These are phyloP conservation scores for Dactylellina cionopaga DNA, from an alignment of 2,329 filamentous ascomycete species.

Conservation along the genomic window DNA sequence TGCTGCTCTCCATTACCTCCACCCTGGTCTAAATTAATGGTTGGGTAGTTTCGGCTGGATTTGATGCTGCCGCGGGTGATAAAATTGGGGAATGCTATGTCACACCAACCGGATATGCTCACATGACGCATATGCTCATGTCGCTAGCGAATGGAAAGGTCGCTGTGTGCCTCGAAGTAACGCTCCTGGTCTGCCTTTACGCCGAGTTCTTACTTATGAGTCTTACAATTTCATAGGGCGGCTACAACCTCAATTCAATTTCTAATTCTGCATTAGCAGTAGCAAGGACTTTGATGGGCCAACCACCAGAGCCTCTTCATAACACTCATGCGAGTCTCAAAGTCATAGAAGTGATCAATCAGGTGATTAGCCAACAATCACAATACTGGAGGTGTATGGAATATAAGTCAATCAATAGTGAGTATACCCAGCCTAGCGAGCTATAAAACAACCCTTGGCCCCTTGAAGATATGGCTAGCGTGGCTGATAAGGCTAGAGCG, in stretches of 20 bases:
- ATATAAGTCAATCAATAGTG: conserved; percentile 47
- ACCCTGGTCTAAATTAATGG: conserved; percentile 1
- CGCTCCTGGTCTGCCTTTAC: not conserved
- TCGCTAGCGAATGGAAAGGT: conserved; percentile 88
- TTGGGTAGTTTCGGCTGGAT: conserved; percentile 80
- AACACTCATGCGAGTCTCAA: conserved; percentile 64
- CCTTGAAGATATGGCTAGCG: not conserved
- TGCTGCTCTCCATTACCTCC: conserved; percentile 35
- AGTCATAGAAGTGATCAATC: conserved; percentile 68
- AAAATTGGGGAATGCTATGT: conserved; percentile 93
- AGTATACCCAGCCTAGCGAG: not conserved
- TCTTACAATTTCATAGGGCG: conserved; percentile 66
- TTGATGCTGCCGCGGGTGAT: conserved; percentile 94
- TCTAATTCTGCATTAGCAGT: conserved; percentile 92
- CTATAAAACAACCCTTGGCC: not conserved
- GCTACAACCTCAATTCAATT: conserved; percentile 93
- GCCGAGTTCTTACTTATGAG: not conserved
- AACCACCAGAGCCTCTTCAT: conserved; percentile 76
- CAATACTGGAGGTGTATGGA: conserved; percentile 36
- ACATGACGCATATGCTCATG: conserved; percentile 99
- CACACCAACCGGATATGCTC: conserved; percentile 87
- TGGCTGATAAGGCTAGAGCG: conserved; percentile 49
- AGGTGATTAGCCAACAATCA: conserved; percentile 70
- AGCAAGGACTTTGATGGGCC: conserved; percentile 91
- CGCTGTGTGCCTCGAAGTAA: conserved; percentile 85